A percentile compares a stretch with the other conserved stretches of the same genome.
These are phyloP conservation scores for Raphanus sativus DNA, from an alignment of 345 rosid genomes.

Conservation along the genomic window DNA sequence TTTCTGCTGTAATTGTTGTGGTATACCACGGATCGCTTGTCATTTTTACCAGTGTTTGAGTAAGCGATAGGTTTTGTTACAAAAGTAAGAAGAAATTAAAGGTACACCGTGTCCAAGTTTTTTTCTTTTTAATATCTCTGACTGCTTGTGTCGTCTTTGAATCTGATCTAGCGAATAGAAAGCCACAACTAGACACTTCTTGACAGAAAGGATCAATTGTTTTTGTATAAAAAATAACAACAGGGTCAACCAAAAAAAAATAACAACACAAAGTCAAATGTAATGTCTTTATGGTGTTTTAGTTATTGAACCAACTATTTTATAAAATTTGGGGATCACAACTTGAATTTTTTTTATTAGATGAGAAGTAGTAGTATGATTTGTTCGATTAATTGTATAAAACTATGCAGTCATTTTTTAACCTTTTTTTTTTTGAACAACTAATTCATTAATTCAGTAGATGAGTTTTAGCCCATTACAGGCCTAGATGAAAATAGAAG, in stretches of 20 bases:
- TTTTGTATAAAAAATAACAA: too few relatives aligned
- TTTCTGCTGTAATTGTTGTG: neutral
- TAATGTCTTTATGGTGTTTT: too few relatives aligned
- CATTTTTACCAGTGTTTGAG: neutral
- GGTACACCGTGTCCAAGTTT: neutral
- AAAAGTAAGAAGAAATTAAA: neutral
- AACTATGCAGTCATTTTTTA: neutral
- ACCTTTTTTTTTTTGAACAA: too few relatives aligned
- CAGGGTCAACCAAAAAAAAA: too few relatives aligned
- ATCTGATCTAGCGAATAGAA: too few relatives aligned
- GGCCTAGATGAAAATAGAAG: too few relatives aligned
- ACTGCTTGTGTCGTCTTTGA: too few relatives aligned
- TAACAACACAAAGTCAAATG: too few relatives aligned
- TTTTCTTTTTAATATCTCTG: neutral
- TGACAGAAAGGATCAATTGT: neutral
- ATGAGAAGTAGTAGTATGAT: neutral
- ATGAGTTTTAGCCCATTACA: too few relatives aligned
- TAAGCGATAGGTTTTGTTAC: conserved; percentile 2
- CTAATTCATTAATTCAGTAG: too few relatives aligned
- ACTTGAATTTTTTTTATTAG: neutral
- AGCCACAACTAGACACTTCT: too few relatives aligned
- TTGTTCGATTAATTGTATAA: neutral
- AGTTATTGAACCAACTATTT: neutral
- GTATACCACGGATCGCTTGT: neutral
- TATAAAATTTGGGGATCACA: neutral